phyloP scores from a whole-genome alignment of 352 stramenopile genomes.

The Hyaloperonospora brassicae region DNA sequence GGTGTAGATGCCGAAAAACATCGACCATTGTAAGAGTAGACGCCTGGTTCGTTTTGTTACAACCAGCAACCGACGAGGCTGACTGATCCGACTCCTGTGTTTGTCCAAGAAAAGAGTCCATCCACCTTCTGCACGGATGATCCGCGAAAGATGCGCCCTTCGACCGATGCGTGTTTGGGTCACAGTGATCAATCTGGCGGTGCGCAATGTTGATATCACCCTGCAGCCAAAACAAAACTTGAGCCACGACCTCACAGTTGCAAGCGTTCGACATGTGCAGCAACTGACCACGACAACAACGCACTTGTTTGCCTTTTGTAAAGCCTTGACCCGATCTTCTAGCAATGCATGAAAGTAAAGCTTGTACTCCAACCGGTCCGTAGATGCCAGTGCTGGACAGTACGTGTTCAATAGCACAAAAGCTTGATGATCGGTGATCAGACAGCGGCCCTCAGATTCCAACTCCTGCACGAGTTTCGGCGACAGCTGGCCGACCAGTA shows the following conservation, averaged over 20 bases:
- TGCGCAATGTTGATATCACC: constrained; percentile 82
- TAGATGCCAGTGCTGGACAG: constrained; percentile 61
- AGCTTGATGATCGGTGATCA: constrained; percentile 83
- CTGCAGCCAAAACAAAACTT: constrained; percentile 19
- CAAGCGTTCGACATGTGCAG: neutral
- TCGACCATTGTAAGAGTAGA: constrained; percentile 47
- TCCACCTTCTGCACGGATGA: constrained; percentile 65
- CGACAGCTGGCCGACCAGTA: constrained; percentile 29
- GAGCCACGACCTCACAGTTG: constrained; percentile 3
- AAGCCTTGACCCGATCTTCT: constrained; percentile 44
- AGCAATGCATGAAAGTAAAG: constrained; percentile 72
- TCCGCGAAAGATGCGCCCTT: constrained; percentile 39
- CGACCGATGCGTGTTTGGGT: constrained; percentile 26
- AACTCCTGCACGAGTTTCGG: constrained; percentile 48
- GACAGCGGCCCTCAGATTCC: constrained; percentile 71
- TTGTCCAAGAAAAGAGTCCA: constrained; percentile 38
- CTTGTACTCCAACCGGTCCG: constrained; percentile 81
- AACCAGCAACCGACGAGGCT: neutral
- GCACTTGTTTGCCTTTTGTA: constrained; percentile 40
- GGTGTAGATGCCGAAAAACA: constrained; percentile 73
- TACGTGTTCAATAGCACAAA: constrained; percentile 89
- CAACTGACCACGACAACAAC: constrained; percentile 59
- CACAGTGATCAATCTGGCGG: constrained; percentile 72
- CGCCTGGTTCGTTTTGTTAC: neutral
- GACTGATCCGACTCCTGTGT: constrained; percentile 8